These are phyloP conservation scores for Cyclostephanos tholiformis DNA, from an alignment of 108 stramenopile species.

Conservation along the genomic window DNA sequence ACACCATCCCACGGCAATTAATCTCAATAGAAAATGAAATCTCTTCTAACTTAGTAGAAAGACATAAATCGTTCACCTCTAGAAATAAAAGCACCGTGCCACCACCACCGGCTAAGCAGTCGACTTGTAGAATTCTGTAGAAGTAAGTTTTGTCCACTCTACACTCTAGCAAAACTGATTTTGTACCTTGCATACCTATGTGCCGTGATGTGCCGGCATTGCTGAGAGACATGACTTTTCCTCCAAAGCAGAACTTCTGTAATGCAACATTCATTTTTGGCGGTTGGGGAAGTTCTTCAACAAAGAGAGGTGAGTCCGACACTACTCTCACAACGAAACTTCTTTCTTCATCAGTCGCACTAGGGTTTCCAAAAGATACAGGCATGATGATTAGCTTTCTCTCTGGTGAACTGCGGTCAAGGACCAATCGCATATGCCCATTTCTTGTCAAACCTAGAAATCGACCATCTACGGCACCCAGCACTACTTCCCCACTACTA, in stretches of 20 bases:
- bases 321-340: conserved; percentile 71
- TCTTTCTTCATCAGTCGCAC: conserved; percentile 65
- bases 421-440: conserved; percentile 56
- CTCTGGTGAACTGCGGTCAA: conserved; percentile 50
- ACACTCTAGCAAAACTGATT: conserved; percentile 48
- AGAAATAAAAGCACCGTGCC: conserved; percentile 69
- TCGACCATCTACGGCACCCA: conserved; percentile 53
- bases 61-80: conserved; percentile 37
- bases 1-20: conserved; percentile 71
- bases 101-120: conserved; percentile 60
- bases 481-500: conserved; percentile 13
- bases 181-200: conserved; percentile 40
- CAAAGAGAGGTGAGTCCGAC: conserved; percentile 65
- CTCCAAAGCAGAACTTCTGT: conserved; percentile 52
- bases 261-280: conserved; percentile 60
- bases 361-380: conserved; percentile 69
- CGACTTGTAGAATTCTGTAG: conserved; percentile 50
- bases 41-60: conserved; percentile 13
- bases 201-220: conserved; percentile 41
- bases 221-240: conserved; percentile 43
- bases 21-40: conserved; percentile 57
- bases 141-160: conserved; percentile 9
- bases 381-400: conserved; percentile 70
- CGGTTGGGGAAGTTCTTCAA: conserved; percentile 54
- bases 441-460: conserved; percentile 65